Evolutionary conservation across 805 yeast genomes (phyloP).

Genomic region (Zygosaccharomyces gambellarensis): DNA sequence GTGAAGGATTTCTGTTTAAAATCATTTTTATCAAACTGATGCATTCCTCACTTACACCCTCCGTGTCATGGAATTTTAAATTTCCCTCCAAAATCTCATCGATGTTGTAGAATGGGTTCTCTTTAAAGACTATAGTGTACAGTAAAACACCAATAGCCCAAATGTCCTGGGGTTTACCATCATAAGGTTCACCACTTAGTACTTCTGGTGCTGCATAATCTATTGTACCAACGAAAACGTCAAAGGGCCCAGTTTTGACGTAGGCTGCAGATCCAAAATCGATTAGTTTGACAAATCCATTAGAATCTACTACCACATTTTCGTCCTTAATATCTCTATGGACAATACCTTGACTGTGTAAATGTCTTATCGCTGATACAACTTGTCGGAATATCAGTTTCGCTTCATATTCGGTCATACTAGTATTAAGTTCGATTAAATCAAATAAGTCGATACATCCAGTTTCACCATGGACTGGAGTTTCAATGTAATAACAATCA

Average conservation of each 20-base stretch:
- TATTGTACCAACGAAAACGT: conserved; percentile 94
- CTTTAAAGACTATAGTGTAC: conserved; percentile 86
- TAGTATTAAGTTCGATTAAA: conserved; percentile 76
- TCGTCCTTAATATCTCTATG: conserved; percentile 96
- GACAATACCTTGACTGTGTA: conserved; percentile 81
- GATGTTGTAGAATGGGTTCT: conserved; percentile 91
- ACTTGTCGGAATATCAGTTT: conserved; percentile 74
- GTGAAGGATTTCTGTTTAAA: conserved; percentile 58
- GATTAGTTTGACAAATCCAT: conserved; percentile 76
- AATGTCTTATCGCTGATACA: conserved; percentile 70
- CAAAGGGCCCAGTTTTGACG: conserved; percentile 86
- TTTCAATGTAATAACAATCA: conserved; percentile 82
- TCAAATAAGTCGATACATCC: conserved; percentile 94
- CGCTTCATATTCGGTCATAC: conserved; percentile 76
- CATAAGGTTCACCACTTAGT: conserved; percentile 78
- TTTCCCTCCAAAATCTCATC: conserved; percentile 95
- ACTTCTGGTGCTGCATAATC: conserved; percentile 99
- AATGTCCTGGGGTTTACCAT: conserved; percentile 90
- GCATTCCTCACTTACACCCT: conserved; percentile 51
- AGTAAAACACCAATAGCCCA: conserved; percentile 94
- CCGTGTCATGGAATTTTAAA: conserved; percentile 44
- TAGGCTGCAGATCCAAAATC: conserved; percentile 97
- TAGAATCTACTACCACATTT: conserved; percentile 79
- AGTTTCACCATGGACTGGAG: conserved; percentile 82
- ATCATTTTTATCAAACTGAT: conserved; percentile 57